Conservation (phyloP, 164 flowering plant species). For the Magnolia sinica region DNA sequence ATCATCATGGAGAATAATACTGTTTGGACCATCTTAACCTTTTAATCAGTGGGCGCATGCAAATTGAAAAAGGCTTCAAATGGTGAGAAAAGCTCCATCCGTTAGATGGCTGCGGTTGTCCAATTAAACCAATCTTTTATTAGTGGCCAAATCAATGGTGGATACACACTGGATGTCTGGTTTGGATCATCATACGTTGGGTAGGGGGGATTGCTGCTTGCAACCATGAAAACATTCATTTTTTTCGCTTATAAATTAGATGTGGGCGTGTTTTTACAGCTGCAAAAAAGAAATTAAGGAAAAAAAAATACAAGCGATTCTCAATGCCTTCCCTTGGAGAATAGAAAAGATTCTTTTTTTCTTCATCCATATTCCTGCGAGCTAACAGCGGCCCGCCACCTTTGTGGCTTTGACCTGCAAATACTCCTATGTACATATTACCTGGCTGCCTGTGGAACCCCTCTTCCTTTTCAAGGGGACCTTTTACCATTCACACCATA, state of each 20-base stretch:
- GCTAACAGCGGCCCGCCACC: constrained; percentile 45
- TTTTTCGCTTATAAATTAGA: constrained; percentile 1
- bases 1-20: too few relatives aligned
- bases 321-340: constrained; percentile 7
- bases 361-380: neutral
- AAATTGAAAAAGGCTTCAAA: too few relatives aligned
- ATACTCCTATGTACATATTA: constrained; percentile 23
- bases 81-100: too few relatives aligned
- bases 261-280: constrained; percentile 6
- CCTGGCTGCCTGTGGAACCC: constrained; percentile 15
- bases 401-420: constrained; percentile 51
- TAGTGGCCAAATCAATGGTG: too few relatives aligned
- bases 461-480: constrained; percentile 7
- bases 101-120: too few relatives aligned
- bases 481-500: constrained; percentile 13
- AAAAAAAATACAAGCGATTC: neutral
- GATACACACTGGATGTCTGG: too few relatives aligned
- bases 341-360: neutral
- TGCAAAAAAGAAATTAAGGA: neutral
- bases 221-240: neutral
- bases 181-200: too few relatives aligned
- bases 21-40: too few relatives aligned
- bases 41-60: too few relatives aligned
- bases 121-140: too few relatives aligned
- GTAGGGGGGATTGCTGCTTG: too few relatives aligned